phyloP scores from a whole-genome alignment of 2,329 filamentous ascomycete genomes.

The Thelonectria discophora region DNA sequence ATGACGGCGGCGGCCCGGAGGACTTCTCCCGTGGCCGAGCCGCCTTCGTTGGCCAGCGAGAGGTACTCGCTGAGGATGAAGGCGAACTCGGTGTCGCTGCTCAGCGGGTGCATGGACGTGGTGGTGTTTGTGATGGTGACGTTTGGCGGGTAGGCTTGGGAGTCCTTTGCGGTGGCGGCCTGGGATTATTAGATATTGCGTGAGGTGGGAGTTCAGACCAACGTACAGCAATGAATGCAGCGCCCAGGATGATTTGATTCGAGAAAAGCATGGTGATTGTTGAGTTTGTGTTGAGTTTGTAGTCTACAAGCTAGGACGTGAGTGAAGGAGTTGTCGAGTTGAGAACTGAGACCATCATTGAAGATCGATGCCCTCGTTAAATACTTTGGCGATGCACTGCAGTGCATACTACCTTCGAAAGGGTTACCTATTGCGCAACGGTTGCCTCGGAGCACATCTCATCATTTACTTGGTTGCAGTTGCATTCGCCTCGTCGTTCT shows the following conservation, averaged over 20 bases:
- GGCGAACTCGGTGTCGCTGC: slow-evolving; percentile 25
- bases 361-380: no score
- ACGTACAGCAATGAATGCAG: background rate
- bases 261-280: background rate
- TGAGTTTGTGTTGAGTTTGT: no score
- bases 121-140: slow-evolving; percentile 21
- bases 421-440: background rate
- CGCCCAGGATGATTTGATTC: background rate
- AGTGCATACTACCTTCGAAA: background rate
- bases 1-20: slow-evolving; percentile 25
- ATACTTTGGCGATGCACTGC: no score
- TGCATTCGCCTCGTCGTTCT: background rate
- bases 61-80: slow-evolving; percentile 30
- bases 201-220: background rate
- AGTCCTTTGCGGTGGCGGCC: background rate
- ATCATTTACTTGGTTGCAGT: background rate
- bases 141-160: slow-evolving; percentile 7
- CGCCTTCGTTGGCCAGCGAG: slow-evolving; percentile 28
- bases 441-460: background rate
- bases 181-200: background rate
- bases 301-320: background rate
- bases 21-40: slow-evolving; percentile 24
- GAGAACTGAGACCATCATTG: background rate
- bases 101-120: slow-evolving; percentile 27
- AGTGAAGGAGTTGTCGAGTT: background rate